These are phyloP conservation scores for Cornus kousa DNA, from an alignment of 148 eudicot species.

Conservation along the genomic window DNA sequence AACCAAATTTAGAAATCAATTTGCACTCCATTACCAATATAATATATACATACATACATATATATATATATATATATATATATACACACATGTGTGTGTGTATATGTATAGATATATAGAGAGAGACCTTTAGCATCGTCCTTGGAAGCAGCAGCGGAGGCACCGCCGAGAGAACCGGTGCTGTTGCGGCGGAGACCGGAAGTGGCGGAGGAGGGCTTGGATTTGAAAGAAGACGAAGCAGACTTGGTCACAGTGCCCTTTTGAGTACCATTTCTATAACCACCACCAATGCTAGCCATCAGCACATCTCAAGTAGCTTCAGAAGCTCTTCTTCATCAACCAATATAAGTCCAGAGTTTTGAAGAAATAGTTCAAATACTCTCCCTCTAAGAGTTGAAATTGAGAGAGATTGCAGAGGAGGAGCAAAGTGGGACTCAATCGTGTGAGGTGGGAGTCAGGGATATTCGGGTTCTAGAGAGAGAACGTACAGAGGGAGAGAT, in stretches of 20 bases:
- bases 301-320: constrained; percentile 2
- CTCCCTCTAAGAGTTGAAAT: not conserved
- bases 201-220: constrained; percentile 30
- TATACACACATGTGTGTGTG: not conserved
- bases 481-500: not conserved
- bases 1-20: not conserved
- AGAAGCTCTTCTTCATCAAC: not conserved
- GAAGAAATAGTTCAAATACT: not conserved
- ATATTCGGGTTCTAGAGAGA: constrained; percentile 10
- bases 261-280: constrained; percentile 34
- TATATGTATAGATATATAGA: not conserved
- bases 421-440: not conserved
- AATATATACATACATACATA: not conserved
- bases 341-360: not conserved
- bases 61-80: not conserved
- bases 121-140: constrained; percentile 35
- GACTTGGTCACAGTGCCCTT: constrained; percentile 30
- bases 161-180: constrained; percentile 37
- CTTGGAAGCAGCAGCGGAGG: constrained; percentile 21
- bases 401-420: constrained; percentile 4
- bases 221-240: constrained; percentile 51
- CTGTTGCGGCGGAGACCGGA: constrained; percentile 57
- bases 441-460: constrained; percentile 2
- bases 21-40: not conserved
- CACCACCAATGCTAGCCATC: constrained; percentile 29